Base-by-base conservation (phyloP, 2,329 filamentous ascomycete species). In the Xylariaceae sp. region DNA sequence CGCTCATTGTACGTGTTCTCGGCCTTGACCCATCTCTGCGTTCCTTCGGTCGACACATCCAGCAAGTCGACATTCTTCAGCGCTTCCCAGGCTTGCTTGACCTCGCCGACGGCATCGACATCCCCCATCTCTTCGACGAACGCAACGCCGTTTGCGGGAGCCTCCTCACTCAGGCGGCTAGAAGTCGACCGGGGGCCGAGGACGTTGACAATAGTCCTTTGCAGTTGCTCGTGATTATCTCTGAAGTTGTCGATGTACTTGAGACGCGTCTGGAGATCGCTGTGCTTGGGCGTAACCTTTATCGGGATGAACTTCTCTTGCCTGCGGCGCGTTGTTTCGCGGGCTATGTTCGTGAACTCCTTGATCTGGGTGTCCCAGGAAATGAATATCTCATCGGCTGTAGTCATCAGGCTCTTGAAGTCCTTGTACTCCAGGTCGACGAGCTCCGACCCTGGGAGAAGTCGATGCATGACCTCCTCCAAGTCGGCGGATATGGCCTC, bases 251-350 rank as follows among this genome's bases (percentile, higher is more conserved):
- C 80, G 48, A 99, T 88, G 61, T 98, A 98, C 56, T 86, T 88
- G 51, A 99, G 73, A 30, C 92, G 81, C 47, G 92, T 83, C 63
- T 97, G 88, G 17, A 92, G 85, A 60, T 90, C 85, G 27, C 79
- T 82, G 60, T 98, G 92, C 53, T 86, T 84, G 45, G 88, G 85
- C 49, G 74, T 78, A 60, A 98, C 89, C 68, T 97, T 97, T 70
- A 99, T 97, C 4, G 90, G 89, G 49, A 98, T 96, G 62, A 98
- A 98, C 61, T 94, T 95, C 63, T 97, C 94, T 56, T 95, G 94
- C 52, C 92, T 80, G 53, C 89, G 84, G 49, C 90, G 79, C 3
- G 88, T 96, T 5, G 94, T 88, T 57, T 98, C 94, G 65, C 92
- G 86, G 23, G 92, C 90, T 48, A 97, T 87, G 52, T 96, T 95